These are phyloP conservation scores for Scutellaria baicalensis DNA, from an alignment of 257 asterid species.

Conservation along the genomic window DNA sequence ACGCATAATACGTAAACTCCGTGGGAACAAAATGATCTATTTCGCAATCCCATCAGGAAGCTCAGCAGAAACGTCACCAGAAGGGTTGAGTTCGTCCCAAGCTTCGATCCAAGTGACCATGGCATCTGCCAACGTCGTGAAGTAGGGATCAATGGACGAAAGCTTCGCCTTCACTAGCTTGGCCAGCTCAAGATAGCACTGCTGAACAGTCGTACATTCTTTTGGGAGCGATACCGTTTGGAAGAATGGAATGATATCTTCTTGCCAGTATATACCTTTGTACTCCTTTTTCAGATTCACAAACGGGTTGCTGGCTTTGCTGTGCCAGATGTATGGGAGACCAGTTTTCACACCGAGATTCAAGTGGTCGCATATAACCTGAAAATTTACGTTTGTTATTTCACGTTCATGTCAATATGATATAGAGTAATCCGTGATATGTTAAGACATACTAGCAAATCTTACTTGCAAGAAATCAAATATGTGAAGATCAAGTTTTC, in stretches of 20 bases:
- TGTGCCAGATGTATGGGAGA: constrained; percentile 84
- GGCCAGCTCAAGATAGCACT: constrained; percentile 59
- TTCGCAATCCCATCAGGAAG: constrained; percentile 26
- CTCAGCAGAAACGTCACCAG: constrained; percentile 32
- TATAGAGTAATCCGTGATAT: not conserved
- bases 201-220: constrained; percentile 64
- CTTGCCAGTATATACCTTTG: constrained; percentile 83
- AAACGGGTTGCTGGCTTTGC: constrained; percentile 85
- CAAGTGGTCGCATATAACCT: constrained; percentile 83
- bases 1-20: not conserved
- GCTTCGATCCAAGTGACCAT: constrained; percentile 84
- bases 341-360: constrained; percentile 67
- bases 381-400: not conserved
- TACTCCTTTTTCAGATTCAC: constrained; percentile 76
- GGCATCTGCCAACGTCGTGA: constrained; percentile 65
- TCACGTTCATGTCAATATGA: not conserved
- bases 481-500: not conserved
- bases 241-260: constrained; percentile 69
- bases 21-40: constrained; percentile 10
- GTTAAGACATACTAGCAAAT: not conserved
- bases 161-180: constrained; percentile 61
- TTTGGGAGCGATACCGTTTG: constrained; percentile 37
- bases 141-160: constrained; percentile 41
- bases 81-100: constrained; percentile 80
- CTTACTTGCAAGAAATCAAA: not conserved